Conservation (phyloP, 2,329 filamentous ascomycete genomes). For the Fusarium sp. region DNA sequence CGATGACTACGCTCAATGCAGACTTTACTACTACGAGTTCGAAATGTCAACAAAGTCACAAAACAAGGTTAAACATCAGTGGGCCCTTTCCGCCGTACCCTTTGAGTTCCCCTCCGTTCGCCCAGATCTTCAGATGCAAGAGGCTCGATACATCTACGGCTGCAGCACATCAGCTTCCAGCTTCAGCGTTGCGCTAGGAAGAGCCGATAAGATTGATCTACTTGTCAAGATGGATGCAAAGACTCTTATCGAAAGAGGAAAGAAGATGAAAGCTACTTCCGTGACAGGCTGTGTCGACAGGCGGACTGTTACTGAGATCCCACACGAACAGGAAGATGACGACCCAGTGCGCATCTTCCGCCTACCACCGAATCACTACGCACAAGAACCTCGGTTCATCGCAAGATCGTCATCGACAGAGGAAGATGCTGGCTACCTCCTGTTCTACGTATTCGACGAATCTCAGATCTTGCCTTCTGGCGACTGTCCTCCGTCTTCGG, state of each 20-base stretch:
- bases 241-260: constrained; percentile 65
- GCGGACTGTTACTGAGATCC: constrained; percentile 65
- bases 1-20: constrained; percentile 73
- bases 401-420: constrained; percentile 54
- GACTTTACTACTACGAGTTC: constrained; percentile 78
- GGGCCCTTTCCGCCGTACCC: constrained; percentile 72
- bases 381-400: constrained; percentile 77
- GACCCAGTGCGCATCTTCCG: constrained; percentile 73
- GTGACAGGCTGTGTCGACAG: constrained; percentile 73
- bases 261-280: constrained; percentile 57
- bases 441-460: constrained; percentile 79
- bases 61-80: constrained; percentile 68
- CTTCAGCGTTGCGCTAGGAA: constrained; percentile 71
- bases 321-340: constrained; percentile 57
- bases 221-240: constrained; percentile 71
- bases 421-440: constrained; percentile 76
- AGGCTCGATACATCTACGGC: constrained; percentile 73
- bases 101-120: constrained; percentile 76
- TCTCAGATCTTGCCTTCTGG: constrained; percentile 68
- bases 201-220: constrained; percentile 74
- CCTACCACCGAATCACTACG: constrained; percentile 71
- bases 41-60: constrained; percentile 51
- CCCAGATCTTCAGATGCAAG: constrained; percentile 66
- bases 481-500: constrained; percentile 58
- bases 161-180: constrained; percentile 70